Conservation (phyloP, 345 rosid genomes). For the Eucalyptus melliodora region DNA sequence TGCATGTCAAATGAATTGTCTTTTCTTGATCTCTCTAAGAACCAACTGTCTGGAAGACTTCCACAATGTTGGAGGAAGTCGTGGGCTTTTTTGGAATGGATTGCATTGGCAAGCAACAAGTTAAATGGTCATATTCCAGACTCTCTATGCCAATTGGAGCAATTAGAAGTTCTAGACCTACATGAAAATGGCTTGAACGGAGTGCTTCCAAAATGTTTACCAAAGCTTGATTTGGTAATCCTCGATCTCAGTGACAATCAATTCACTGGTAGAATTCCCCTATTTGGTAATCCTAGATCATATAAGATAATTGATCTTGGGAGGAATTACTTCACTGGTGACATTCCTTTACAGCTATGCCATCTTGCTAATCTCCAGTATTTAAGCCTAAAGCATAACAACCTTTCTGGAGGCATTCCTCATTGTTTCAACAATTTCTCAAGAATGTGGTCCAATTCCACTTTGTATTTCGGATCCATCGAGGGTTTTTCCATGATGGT, state of each 20-base stretch:
- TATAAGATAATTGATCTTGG: not conserved
- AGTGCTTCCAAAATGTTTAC: not conserved
- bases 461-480: not conserved
- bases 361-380: not conserved
- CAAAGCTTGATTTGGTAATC: not conserved
- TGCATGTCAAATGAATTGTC: not conserved
- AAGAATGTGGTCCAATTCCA: not conserved
- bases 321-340: not conserved
- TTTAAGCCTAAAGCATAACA: not conserved
- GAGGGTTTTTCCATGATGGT: not conserved
- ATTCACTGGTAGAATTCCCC: not conserved
- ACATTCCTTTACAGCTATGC: not conserved
- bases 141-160: not conserved
- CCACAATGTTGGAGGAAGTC: not conserved
- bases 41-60: not conserved
- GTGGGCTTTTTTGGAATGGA: fast-evolving
- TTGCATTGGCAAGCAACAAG: not conserved
- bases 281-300: not conserved
- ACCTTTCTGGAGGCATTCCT: not conserved
- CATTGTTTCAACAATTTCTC: not conserved
- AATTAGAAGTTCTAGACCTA: not conserved
- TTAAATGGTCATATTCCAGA: not conserved
- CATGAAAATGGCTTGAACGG: not conserved
- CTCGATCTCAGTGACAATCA: not conserved
- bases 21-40: not conserved